A percentile compares a stretch with the other conserved stretches of the same genome.
Evolutionary conservation across 768 basidiomycete genomes (phyloP).

Genomic region (Pleurotus platypus): DNA sequence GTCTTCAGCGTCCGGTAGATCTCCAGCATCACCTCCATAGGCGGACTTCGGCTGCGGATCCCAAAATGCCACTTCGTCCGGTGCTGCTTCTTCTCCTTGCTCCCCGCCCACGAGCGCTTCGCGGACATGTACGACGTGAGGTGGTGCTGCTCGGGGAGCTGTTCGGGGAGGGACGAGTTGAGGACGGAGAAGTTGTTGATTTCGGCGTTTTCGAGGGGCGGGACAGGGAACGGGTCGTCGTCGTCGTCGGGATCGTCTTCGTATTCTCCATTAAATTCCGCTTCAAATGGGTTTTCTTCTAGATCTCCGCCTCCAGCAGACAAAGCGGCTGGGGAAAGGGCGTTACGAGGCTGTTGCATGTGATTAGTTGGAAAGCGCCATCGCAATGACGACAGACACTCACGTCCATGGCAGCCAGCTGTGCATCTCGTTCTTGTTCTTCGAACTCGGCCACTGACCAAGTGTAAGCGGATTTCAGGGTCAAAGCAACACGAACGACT

Average conservation of each 20-base stretch:
- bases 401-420: conserved; percentile 78
- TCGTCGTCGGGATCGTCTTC: conserved; percentile 50
- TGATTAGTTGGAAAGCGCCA: not conserved
- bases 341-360: conserved; percentile 57
- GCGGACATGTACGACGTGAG: conserved; percentile 65
- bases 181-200: conserved; percentile 81
- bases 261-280: conserved; percentile 64
- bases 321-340: conserved; percentile 61
- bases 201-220: conserved; percentile 29
- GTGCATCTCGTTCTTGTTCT: conserved; percentile 83
- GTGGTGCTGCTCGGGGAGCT: conserved; percentile 59
- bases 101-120: conserved; percentile 36
- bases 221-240: conserved; percentile 30
- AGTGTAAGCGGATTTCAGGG: not conserved
- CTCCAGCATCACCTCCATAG: conserved; percentile 99
- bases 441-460: conserved; percentile 67
- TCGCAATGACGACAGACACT: conserved; percentile 21
- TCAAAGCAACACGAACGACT: conserved; percentile 27
- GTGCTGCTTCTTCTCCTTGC: conserved; percentile 62
- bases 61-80: conserved; percentile 98
- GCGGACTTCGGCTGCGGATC: conserved; percentile 88
- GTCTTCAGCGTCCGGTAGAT: conserved; percentile 90
- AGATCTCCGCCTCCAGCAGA: conserved; percentile 59
- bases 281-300: conserved; percentile 79
- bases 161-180: conserved; percentile 77